phyloP scores from a whole-genome alignment of 495 filamentous ascomycete genomes.

The Bryoglossum gracile region DNA sequence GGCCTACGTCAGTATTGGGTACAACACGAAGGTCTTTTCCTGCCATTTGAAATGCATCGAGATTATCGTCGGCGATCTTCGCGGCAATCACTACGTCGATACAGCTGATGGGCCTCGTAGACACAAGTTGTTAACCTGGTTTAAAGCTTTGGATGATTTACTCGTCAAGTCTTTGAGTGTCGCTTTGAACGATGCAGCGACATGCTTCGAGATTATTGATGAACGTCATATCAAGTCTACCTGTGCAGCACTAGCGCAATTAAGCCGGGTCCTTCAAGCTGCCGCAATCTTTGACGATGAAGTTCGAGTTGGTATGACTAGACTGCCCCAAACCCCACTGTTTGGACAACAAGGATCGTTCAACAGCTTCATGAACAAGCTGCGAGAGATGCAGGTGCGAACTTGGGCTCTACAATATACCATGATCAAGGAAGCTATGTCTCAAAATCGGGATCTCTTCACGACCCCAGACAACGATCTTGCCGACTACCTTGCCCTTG shows the following conservation, averaged over 20 bases:
- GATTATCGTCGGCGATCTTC: conserved; percentile 67
- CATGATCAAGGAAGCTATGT: conserved; percentile 65
- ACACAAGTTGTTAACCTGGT: conserved; percentile 59
- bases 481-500: conserved; percentile 63
- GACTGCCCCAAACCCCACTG: conserved; percentile 36
- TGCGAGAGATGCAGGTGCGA: conserved; percentile 84
- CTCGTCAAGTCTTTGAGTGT: conserved; percentile 56
- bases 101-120: conserved; percentile 54
- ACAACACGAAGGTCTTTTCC: conserved; percentile 76
- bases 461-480: conserved; percentile 57
- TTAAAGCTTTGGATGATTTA: conserved; percentile 71
- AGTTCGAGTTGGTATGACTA: conserved; percentile 61
- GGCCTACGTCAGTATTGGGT: conserved; percentile 76
- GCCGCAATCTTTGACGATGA: conserved; percentile 78
- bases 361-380: conserved; percentile 54
- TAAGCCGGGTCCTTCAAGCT: conserved; percentile 67
- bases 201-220: conserved; percentile 76
- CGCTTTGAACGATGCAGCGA: conserved; percentile 55
- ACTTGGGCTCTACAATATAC: conserved; percentile 75
- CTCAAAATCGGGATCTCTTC: conserved; percentile 57
- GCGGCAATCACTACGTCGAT: conserved; percentile 52
- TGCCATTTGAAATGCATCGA: conserved; percentile 81
- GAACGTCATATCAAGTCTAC: conserved; percentile 66
- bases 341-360: conserved; percentile 27
- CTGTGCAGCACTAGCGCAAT: conserved; percentile 55